Evolutionary conservation across 169 alveolate genomes (phyloP), one percentile per base, ranked within the genome.

Genomic region (Plasmodium gaboni): DNA sequence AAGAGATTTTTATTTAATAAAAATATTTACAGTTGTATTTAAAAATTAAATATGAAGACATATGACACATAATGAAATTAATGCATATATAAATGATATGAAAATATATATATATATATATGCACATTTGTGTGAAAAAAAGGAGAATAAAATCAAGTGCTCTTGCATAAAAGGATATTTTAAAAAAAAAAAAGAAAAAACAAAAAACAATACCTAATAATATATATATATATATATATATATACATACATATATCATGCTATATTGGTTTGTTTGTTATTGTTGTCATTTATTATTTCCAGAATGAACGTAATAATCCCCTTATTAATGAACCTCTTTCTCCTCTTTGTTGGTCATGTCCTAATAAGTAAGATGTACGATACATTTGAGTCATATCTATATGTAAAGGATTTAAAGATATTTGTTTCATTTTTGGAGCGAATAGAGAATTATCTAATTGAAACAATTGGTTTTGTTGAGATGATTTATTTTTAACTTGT

Each of bases 401-500:
- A 12, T 60, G 87, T 42, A 76, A 9, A 0, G 85, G 88, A n/a
- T 55, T 64, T 53, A 72, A 26, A 42, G 55, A 48, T 57, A 78
- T 78, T 46, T 78, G 24, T 0, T 15, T 67, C 89, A 78, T 78
- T 26, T 78, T 65, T 0, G 48, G 80, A 2, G 65, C 19, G 68
- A 78, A 78, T 6, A 78, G 22, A n/a, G 89, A 65, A 67, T 50
- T 50, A 53, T 78, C 89, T 9, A 78, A 67, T 42, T 42, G n/a
- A 19, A 78, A 78, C 28, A 78, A 53, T 15, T 50, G 65, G 5
- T 42, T 69, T 13, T 65, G 32, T 32, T 32, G 50, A 8, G 7
- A 19, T 7, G 80, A 78, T 67, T 78, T 78, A n/a, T 55, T 78
- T 60, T 78, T 78, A 17, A 78, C 61, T 71, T 78, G 89, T 46